Evolutionary conservation across 2,329 filamentous ascomycete genomes (phyloP), one percentile per base, ranked within the genome.

Genomic region (Colletotrichum gloeosporioides): DNA sequence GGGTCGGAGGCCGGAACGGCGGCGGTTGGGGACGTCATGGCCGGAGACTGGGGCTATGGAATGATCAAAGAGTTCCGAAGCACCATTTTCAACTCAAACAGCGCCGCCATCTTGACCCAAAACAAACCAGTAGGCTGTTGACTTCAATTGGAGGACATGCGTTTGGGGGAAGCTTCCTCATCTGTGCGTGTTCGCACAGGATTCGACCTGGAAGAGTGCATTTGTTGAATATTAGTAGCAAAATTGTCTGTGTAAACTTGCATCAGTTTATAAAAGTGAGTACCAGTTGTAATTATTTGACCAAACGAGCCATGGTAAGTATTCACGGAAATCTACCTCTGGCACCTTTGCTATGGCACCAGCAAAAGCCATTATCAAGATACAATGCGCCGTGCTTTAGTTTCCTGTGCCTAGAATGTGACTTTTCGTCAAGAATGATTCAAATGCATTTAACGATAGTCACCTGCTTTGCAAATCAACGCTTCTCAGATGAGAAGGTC

Each of bases 231-330:
- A 22, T 49, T 6, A 0, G 10, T 7, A 22, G 9, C 44, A 22
- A 49, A 22, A 49, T 49, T 12, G 10, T 10, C 0, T 13, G 44
- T 1, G 18, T 10, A 49, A n/a, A 4, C 2, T 49, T 22, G 10
- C 44, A 49, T 22, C 9, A n/a, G 9, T 10, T 6, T n/a, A 49
- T n/a, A 12, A n/a, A 2, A 49, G 9, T 12, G 9, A 12, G 9
- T 4, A 49, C 0, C 0, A 12, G 6, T 49, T 12, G n/a, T 13
- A 22, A 6, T 6, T 6, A 22, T 22, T 22, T 22, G n/a, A 53
- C 10, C 22, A 10, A 53, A n/a, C n/a, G 44, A 13, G 44, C n/a
- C n/a, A 13, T 22, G 22, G 6, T 53, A 8, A 13, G 44, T 8
- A 53, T 53, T 53, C n/a, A 8, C n/a, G 6, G n/a, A 13, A 8